These are phyloP conservation scores for Eucalyptus cloeziana DNA, from an alignment of 345 rosid genomes.

Conservation along the genomic window DNA sequence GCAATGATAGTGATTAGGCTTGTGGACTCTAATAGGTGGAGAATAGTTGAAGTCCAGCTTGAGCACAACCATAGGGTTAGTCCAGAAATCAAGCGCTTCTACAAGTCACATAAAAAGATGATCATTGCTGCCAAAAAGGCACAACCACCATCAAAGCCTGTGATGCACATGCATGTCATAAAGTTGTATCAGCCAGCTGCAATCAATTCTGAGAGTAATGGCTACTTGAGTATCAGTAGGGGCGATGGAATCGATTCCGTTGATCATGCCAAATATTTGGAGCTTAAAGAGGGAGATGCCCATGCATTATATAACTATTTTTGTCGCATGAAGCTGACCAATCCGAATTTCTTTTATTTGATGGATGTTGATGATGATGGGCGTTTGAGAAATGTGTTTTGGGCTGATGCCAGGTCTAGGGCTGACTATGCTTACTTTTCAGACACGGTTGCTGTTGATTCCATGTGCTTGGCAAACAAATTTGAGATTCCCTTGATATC, in stretches of 20 bases:
- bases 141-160: slow-evolving; percentile 14
- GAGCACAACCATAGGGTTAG: slow-evolving; percentile 76
- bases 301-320: slow-evolving; percentile 30
- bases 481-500: slow-evolving; percentile 37
- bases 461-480: slow-evolving; percentile 37
- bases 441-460: slow-evolving; percentile 30
- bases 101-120: slow-evolving; percentile 68
- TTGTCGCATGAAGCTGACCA: slow-evolving; percentile 39
- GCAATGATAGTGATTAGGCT: slow-evolving; percentile 72
- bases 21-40: slow-evolving; percentile 62
- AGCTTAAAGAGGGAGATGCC: slow-evolving; percentile 37
- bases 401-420: slow-evolving; percentile 49
- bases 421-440: slow-evolving; percentile 18
- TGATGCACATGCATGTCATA: slow-evolving; percentile 26
- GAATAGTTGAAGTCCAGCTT: slow-evolving; percentile 58
- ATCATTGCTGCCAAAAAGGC: slow-evolving; percentile 28
- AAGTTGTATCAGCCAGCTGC: slow-evolving; percentile 27
- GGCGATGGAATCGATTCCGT: slow-evolving; percentile 6
- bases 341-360: slow-evolving; percentile 44
- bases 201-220: slow-evolving; percentile 8
- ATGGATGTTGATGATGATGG: slow-evolving; percentile 37
- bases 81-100: slow-evolving; percentile 45
- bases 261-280: slow-evolving; percentile 26
- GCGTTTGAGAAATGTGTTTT: slow-evolving; percentile 33
- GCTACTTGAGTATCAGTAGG: slow-evolving; percentile 8